Conservation (phyloP, 306 rosid species). For the Vigna reflexopilosa region DNA sequence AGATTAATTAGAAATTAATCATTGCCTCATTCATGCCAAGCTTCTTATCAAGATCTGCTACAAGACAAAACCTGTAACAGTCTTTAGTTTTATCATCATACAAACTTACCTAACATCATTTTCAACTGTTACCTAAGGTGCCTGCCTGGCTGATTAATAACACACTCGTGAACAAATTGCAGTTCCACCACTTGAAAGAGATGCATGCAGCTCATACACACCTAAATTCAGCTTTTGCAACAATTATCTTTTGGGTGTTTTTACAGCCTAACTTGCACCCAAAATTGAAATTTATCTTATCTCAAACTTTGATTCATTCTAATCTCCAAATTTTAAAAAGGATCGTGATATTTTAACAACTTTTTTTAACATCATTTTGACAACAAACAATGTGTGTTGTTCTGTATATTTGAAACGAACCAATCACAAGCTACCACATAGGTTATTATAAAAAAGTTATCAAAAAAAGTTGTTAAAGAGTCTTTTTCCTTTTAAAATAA, state of each 20-base stretch:
- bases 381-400: too few relatives aligned
- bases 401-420: too few relatives aligned
- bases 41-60: constrained; percentile 28
- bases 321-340: too few relatives aligned
- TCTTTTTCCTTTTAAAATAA: too few relatives aligned
- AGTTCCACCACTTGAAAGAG: constrained; percentile 33
- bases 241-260: not conserved
- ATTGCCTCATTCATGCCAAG: constrained; percentile 21
- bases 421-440: too few relatives aligned
- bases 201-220: not conserved
- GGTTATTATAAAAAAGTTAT: too few relatives aligned
- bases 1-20: constrained; percentile 33
- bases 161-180: constrained; percentile 6
- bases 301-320: too few relatives aligned
- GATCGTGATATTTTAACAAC: too few relatives aligned
- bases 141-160: constrained; percentile 26
- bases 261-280: too few relatives aligned
- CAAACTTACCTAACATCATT: constrained; percentile 52
- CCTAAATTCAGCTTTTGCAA: not conserved
- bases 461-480: too few relatives aligned
- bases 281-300: too few relatives aligned
- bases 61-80: constrained; percentile 30
- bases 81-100: constrained; percentile 15
- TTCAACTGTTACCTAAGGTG: constrained; percentile 44
- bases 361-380: too few relatives aligned